Percentiles rank a stretch among this genome's conserved stretches.
These are phyloP conservation scores for Eutrema heterophyllum DNA, from an alignment of 345 rosid species.

Conservation along the genomic window DNA sequence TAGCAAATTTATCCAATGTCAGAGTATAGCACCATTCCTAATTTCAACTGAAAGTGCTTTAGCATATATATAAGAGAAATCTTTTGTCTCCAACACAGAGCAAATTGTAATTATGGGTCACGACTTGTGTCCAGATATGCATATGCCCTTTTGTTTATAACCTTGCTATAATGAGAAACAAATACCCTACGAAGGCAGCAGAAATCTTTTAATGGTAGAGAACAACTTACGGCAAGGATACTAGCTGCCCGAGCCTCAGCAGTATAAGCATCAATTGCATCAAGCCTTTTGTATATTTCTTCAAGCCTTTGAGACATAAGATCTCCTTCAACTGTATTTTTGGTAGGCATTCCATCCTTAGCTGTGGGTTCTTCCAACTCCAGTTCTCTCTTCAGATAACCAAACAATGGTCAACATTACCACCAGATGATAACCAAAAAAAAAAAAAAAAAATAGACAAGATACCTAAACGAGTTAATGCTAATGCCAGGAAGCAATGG, in stretches of 20 bases:
- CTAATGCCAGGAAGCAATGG: slow-evolving; percentile 8
- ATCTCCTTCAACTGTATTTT: slow-evolving; percentile 57
- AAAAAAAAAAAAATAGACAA: neutral
- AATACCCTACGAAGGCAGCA: neutral
- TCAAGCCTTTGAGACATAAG: slow-evolving; percentile 60
- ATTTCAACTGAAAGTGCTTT: neutral
- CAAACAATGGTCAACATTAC: slow-evolving; percentile 25
- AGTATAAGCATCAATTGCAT: slow-evolving; percentile 82
- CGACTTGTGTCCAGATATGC: slow-evolving; percentile 11
- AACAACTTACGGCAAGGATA: slow-evolving; percentile 79
- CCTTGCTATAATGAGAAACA: neutral
- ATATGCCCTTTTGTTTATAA: neutral
- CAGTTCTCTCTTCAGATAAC: slow-evolving; percentile 57
- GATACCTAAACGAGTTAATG: neutral
- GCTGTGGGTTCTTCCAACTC: slow-evolving; percentile 51
- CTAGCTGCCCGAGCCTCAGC: slow-evolving; percentile 97
- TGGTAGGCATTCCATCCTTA: slow-evolving; percentile 41
- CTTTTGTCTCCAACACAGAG: no score
- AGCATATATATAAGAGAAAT: slow-evolving; percentile 4
- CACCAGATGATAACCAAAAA: neutral
- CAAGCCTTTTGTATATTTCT: slow-evolving; percentile 94
- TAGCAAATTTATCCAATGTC: neutral
- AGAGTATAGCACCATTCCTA: slow-evolving; percentile 4
- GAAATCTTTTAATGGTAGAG: neutral
- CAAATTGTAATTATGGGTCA: slow-evolving; percentile 6